Conservation (phyloP, 2,329 filamentous ascomycete species). For the Penicillium carneum region DNA sequence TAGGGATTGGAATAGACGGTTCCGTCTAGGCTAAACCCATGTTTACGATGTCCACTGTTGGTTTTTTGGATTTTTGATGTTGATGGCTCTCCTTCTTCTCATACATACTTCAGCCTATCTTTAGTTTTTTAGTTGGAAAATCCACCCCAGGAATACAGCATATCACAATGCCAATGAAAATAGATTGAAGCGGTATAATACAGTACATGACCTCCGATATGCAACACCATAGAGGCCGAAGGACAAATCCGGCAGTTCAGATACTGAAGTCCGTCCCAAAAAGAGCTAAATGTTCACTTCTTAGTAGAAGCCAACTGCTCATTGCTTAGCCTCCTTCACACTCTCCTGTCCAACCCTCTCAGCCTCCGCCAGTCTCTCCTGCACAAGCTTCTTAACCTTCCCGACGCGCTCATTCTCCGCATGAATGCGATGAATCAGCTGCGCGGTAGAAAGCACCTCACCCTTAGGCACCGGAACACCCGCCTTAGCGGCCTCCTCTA, state of each 20-base stretch:
- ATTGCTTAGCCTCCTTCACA: neutral
- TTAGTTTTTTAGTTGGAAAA: neutral
- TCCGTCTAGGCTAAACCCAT: constrained; percentile 13
- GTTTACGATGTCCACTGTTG: constrained; percentile 28
- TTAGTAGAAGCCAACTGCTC: neutral
- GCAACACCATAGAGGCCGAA: constrained; percentile 23
- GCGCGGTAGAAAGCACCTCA: constrained; percentile 26
- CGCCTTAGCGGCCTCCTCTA: constrained; percentile 35
- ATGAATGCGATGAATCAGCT: constrained; percentile 40
- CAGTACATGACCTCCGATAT: constrained; percentile 35
- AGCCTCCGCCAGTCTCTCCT: constrained; percentile 30
- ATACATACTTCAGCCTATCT: constrained; percentile 27
- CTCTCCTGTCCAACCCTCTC: neutral
- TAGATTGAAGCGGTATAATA: constrained; percentile 34
- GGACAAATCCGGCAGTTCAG: neutral
- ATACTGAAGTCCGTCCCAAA: constrained; percentile 8
- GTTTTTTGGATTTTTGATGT: constrained; percentile 4
- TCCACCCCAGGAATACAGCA: constrained; percentile 9
- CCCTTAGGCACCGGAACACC: constrained; percentile 24
- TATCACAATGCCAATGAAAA: constrained; percentile 12
- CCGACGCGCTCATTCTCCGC: constrained; percentile 32
- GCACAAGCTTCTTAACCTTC: constrained; percentile 38
- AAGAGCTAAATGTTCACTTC: constrained; percentile 3
- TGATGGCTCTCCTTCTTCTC: constrained; percentile 13
- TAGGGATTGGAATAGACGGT: constrained; percentile 18